A percentile compares a stretch with the other conserved stretches of the same genome.
Conservation (phyloP, 2,329 filamentous ascomycete genomes). For the Fusarium metavorans region DNA sequence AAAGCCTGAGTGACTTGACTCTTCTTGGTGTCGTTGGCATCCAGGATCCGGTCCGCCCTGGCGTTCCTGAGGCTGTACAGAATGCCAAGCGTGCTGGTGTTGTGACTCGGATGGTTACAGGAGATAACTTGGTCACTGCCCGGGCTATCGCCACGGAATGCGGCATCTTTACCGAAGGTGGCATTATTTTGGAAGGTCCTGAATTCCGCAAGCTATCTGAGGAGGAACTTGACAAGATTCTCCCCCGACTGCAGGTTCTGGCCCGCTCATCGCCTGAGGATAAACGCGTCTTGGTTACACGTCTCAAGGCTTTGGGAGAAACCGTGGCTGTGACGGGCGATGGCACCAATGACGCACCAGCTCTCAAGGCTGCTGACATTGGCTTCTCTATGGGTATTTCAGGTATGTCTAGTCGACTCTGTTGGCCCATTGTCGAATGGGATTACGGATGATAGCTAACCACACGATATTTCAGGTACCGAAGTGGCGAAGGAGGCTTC, state of each 20-base stretch:
- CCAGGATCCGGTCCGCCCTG: slow-evolving; percentile 72
- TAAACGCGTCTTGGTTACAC: slow-evolving; percentile 73
- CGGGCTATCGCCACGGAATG: slow-evolving; percentile 57
- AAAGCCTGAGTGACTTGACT: slow-evolving; percentile 60
- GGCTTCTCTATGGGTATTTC: slow-evolving; percentile 4
- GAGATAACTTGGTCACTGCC: slow-evolving; percentile 56
- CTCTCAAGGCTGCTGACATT: slow-evolving; percentile 34
- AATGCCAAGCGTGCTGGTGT: slow-evolving; percentile 74
- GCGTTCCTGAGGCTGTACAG: slow-evolving; percentile 70
- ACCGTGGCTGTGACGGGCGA: slow-evolving; percentile 75
- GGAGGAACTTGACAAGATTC: slow-evolving; percentile 60
- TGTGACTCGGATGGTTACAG: slow-evolving; percentile 72
- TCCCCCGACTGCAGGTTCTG: slow-evolving; percentile 74
- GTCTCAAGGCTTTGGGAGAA: slow-evolving; percentile 73
- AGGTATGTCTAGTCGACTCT: background rate
- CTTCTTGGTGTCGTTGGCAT: slow-evolving; percentile 68
- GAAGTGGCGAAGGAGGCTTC: slow-evolving; percentile 49
- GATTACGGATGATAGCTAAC: background rate
- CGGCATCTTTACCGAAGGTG: slow-evolving; percentile 66
- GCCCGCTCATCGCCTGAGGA: slow-evolving; percentile 77
- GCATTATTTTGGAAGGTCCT: slow-evolving; percentile 67
- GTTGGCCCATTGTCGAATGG: background rate
- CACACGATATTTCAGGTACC: slow-evolving; percentile 66
- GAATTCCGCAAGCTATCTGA: slow-evolving; percentile 69
- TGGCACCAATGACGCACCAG: slow-evolving; percentile 69